These are phyloP conservation scores for Hysterangium stoloniferum DNA, from an alignment of 768 basidiomycete species.

Conservation along the genomic window DNA sequence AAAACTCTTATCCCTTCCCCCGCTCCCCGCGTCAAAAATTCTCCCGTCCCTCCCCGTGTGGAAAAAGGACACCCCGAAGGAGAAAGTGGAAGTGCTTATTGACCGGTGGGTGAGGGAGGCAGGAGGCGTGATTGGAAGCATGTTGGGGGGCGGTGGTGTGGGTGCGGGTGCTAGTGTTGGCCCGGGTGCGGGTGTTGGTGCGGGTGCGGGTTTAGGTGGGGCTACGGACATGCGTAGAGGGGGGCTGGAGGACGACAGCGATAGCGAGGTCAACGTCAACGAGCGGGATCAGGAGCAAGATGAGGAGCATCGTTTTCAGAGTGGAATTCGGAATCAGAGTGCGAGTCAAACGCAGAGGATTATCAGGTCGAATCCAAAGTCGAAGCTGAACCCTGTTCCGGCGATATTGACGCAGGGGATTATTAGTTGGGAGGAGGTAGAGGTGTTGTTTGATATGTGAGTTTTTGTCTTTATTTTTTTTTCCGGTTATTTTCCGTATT, in stretches of 20 bases:
- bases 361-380: background rate
- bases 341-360: background rate
- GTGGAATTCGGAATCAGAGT: background rate
- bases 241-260: too few relatives aligned
- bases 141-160: background rate
- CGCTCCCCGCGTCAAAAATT: background rate
- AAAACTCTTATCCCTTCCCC: background rate
- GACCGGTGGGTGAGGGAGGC: background rate
- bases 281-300: background rate
- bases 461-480: background rate
- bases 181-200: background rate
- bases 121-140: background rate
- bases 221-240: background rate
- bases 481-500: background rate
- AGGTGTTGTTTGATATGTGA: background rate
- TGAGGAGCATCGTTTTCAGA: background rate
- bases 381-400: background rate
- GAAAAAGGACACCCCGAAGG: background rate
- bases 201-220: background rate
- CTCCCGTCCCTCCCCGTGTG: constrained; percentile 2
- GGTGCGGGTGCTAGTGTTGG: background rate
- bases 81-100: background rate
- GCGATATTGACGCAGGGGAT: background rate
- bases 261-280: background rate
- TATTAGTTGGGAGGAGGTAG: background rate